Evolutionary conservation across 2,329 filamentous ascomycete genomes (phyloP).

Genomic region (Nigrograna mackinnonii): DNA sequence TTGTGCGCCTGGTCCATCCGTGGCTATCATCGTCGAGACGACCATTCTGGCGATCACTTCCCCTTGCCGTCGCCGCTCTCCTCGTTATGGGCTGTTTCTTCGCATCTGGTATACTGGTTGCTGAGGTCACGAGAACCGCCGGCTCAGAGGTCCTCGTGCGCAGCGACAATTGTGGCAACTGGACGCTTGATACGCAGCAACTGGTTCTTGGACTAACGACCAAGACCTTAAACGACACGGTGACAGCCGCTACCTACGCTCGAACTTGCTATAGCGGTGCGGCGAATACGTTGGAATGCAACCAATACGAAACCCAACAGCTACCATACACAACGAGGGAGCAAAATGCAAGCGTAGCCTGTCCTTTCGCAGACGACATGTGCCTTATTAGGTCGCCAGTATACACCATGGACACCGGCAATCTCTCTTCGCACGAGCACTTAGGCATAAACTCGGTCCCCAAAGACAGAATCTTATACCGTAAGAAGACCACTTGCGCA

Average conservation of each 20-base stretch:
- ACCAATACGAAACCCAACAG: slow-evolving; percentile 4
- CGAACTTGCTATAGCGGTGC: slow-evolving; percentile 8
- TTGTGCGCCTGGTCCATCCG: slow-evolving; percentile 5
- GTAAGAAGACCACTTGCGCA: slow-evolving; percentile 11
- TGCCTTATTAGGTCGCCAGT: slow-evolving; percentile 5
- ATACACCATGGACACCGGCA: slow-evolving; percentile 13
- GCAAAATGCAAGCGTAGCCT: slow-evolving; percentile 2
- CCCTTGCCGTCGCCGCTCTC: slow-evolving; percentile 24
- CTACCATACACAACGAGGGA: slow-evolving; percentile 4
- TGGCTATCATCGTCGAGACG: slow-evolving; percentile 12
- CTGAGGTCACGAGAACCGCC: slow-evolving; percentile 27
- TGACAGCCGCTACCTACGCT: slow-evolving; percentile 8
- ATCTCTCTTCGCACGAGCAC: slow-evolving; percentile 13
- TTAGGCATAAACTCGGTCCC: slow-evolving; percentile 16
- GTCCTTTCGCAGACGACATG: slow-evolving; percentile 10
- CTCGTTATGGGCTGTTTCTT: slow-evolving; percentile 23
- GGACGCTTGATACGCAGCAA: slow-evolving; percentile 3
- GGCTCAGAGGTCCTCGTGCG: slow-evolving; percentile 29
- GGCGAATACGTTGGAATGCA: slow-evolving; percentile 3
- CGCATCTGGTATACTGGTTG: slow-evolving; percentile 28
- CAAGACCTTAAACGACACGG: slow-evolving; percentile 6
- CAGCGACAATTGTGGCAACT: slow-evolving; percentile 24
- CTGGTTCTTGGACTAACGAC: slow-evolving; percentile 4
- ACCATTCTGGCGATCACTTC: slow-evolving; percentile 15
- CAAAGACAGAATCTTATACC: slow-evolving; percentile 9